These are phyloP conservation scores for Nigrospora sphaerica DNA, from an alignment of 2,329 filamentous ascomycete genomes.

Conservation along the genomic window DNA sequence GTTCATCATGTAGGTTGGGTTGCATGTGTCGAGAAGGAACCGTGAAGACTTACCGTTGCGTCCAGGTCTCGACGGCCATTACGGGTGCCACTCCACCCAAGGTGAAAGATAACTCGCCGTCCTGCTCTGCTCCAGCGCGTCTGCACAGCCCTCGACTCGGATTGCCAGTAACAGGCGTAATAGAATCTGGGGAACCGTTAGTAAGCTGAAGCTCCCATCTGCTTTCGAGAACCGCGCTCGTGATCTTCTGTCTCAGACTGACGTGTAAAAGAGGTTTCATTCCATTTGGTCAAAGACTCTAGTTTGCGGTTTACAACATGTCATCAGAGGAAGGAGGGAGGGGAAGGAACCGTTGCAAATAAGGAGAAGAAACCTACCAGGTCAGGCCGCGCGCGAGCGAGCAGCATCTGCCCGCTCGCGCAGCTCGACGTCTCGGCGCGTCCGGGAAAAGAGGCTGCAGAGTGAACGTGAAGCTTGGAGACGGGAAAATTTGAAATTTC, in stretches of 20 bases:
- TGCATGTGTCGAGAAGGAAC: not conserved
- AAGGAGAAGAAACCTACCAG: not conserved
- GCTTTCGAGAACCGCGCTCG: not conserved
- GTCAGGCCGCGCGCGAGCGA: too few species aligned
- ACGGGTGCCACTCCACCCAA: too few species aligned
- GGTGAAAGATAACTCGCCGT: too few species aligned
- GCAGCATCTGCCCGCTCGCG: too few species aligned
- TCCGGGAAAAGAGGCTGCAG: not conserved
- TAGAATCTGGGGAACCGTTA: constrained; percentile 2
- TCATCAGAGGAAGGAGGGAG: constrained; percentile 60
- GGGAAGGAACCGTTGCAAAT: not conserved
- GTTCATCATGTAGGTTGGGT: constrained; percentile 51
- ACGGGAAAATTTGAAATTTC: constrained; percentile 10
- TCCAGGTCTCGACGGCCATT: not conserved
- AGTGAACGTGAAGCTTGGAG: not conserved
- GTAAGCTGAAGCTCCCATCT: not conserved
- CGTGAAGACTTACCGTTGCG: constrained; percentile 21
- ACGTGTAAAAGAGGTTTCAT: constrained; percentile 90
- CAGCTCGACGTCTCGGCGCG: too few species aligned
- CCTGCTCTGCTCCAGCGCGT: too few species aligned
- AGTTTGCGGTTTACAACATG: constrained; percentile 69
- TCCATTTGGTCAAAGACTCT: constrained; percentile 91
- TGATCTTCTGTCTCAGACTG: constrained; percentile 65
- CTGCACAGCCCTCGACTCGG: not conserved
- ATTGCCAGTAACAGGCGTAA: not conserved